Evolutionary conservation across 768 basidiomycete species (phyloP).

Genomic region (Boletus coccyginus): DNA sequence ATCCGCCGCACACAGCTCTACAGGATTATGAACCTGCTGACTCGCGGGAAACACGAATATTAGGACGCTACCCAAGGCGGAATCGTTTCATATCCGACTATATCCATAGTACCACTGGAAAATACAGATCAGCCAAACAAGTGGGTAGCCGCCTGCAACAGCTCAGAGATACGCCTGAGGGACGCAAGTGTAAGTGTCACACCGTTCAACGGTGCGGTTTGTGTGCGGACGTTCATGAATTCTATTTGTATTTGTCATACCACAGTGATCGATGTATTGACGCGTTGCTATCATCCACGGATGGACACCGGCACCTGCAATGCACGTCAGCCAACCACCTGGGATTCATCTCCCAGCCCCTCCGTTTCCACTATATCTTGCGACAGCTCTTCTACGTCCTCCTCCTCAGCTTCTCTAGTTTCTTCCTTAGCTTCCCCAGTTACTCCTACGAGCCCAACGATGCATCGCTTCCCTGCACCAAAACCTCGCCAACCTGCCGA

Average conservation of each 20-base stretch:
- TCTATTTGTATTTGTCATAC: conserved; percentile 32
- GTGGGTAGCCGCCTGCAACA: conserved; percentile 81
- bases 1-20: conserved; percentile 45
- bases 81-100: conserved; percentile 81
- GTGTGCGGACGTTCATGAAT: conserved; percentile 28
- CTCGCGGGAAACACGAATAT: conserved; percentile 66
- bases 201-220: conserved; percentile 16
- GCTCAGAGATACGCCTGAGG: conserved; percentile 69
- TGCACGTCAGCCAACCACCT: conserved; percentile 18
- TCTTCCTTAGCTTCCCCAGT: conserved; percentile 5
- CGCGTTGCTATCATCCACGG: conserved; percentile 33
- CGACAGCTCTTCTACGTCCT: conserved; percentile 17
- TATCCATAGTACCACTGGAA: conserved; percentile 67
- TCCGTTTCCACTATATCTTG: conserved; percentile 28
- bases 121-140: conserved; percentile 71
- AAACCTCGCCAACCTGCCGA: conserved; percentile 21
- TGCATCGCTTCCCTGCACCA: conserved; percentile 23
- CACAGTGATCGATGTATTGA: conserved; percentile 34
- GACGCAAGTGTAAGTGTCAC: conserved; percentile 58
- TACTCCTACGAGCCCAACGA: conserved; percentile 13
- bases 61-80: conserved; percentile 75
- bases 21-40: conserved; percentile 71
- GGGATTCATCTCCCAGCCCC: conserved; percentile 15
- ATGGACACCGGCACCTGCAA: conserved; percentile 19
- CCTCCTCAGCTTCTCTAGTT: conserved; percentile 6